Percentiles rank a stretch among this genome's conserved stretches.
phyloP scores from a whole-genome alignment of 2,329 filamentous ascomycete genomes.

The Fusarium oxysporum region DNA sequence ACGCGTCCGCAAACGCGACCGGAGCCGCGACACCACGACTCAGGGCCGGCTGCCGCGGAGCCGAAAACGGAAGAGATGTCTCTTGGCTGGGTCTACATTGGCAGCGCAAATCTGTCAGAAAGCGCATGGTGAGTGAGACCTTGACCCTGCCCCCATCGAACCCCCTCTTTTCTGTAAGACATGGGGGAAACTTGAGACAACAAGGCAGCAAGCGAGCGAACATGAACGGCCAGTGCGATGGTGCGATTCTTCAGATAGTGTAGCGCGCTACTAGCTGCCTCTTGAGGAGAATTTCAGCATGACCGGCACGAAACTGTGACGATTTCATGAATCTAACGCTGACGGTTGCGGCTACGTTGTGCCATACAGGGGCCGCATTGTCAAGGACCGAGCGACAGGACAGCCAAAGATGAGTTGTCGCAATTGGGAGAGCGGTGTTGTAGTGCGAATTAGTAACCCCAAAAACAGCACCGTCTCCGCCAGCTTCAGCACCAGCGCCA shows the following conservation, averaged over 20 bases:
- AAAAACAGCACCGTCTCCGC: slow-evolving; percentile 26
- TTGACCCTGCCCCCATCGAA: slow-evolving; percentile 3
- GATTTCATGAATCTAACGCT: slow-evolving; percentile 41
- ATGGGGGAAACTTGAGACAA: slow-evolving; percentile 41
- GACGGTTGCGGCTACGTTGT: slow-evolving; percentile 33
- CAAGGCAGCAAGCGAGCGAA: slow-evolving; percentile 37
- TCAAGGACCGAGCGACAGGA: slow-evolving; percentile 74
- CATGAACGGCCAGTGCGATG: slow-evolving; percentile 34
- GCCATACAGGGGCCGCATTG: slow-evolving; percentile 76
- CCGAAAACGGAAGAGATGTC: slow-evolving; percentile 39
- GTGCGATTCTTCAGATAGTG: slow-evolving; percentile 25
- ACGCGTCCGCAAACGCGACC: slow-evolving; percentile 23
- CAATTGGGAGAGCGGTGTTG: slow-evolving; percentile 96
- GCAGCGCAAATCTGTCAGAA: slow-evolving; percentile 92
- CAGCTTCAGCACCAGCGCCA: slow-evolving; percentile 17
- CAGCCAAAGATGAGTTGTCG: slow-evolving; percentile 81
- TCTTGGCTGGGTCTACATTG: slow-evolving; percentile 82
- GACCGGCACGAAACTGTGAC: slow-evolving; percentile 35
- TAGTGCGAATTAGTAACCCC: slow-evolving; percentile 68
- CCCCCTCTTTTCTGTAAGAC: slow-evolving; percentile 35
- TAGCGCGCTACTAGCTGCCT: slow-evolving; percentile 33
- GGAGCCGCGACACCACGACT: slow-evolving; percentile 25
- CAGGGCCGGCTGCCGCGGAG: slow-evolving; percentile 24
- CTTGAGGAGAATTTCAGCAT: slow-evolving; percentile 27
- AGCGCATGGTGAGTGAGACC: slow-evolving; percentile 78